phyloP scores from a whole-genome alignment of 345 rosid genomes.

The Lepidium africanum region DNA sequence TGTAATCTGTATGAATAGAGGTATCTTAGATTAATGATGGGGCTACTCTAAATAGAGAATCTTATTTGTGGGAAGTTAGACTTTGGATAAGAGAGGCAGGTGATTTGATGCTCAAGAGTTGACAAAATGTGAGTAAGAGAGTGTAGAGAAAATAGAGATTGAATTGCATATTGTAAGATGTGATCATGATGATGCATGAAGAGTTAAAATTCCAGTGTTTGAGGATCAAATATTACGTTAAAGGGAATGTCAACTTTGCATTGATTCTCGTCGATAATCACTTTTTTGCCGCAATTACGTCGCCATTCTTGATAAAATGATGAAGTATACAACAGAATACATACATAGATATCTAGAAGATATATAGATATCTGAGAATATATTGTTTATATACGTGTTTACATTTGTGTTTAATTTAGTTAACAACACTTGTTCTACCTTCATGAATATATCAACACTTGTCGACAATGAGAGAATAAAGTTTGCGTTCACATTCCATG shows the following conservation, averaged over 20 bases:
- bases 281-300: too few relatives aligned
- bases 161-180: conserved; percentile 20
- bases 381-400: too few relatives aligned
- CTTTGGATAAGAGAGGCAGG: conserved; percentile 24
- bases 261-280: conserved; percentile 21
- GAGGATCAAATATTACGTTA: too few relatives aligned
- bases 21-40: conserved; percentile 10
- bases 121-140: conserved; percentile 10
- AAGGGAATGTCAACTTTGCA: conserved; percentile 33
- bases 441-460: too few relatives aligned
- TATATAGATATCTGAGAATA: too few relatives aligned
- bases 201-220: conserved; percentile 12
- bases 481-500: neutral
- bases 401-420: too few relatives aligned
- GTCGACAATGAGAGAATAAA: too few relatives aligned
- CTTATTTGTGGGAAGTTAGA: neutral
- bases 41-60: conserved; percentile 11
- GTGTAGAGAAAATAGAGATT: conserved; percentile 3
- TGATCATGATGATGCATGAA: conserved; percentile 26
- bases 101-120: conserved; percentile 26
- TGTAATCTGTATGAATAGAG: neutral
- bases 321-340: neutral
- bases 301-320: neutral
- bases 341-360: too few relatives aligned
- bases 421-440: too few relatives aligned